A percentile compares a stretch with the other conserved stretches of the same genome.
phyloP scores from a whole-genome alignment of 116 monocot species.

The Posidonia oceanica region DNA sequence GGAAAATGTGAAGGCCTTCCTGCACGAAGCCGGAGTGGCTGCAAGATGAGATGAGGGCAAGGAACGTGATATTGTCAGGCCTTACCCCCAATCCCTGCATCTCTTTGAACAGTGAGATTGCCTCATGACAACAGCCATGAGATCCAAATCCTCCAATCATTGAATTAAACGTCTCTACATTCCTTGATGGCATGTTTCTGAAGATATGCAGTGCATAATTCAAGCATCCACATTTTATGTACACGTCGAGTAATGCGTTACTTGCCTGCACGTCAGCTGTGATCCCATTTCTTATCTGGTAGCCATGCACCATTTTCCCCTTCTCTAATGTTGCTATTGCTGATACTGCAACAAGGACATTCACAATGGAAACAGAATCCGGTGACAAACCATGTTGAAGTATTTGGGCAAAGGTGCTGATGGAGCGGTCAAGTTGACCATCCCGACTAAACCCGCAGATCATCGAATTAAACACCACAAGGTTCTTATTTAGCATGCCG shows the following conservation, averaged over 20 bases:
- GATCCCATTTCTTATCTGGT: conserved; percentile 26
- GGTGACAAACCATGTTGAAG: conserved; percentile 13
- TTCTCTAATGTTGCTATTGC: conserved; percentile 15
- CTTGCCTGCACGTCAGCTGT: conserved; percentile 7
- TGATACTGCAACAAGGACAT: conserved; percentile 23
- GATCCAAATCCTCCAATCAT: conserved; percentile 41
- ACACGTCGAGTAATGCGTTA: conserved; percentile 48
- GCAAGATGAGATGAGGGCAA: conserved; percentile 37
- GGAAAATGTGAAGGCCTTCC: conserved; percentile 19
- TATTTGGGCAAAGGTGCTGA: conserved; percentile 18
- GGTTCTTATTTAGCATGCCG: conserved; percentile 15
- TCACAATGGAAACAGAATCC: conserved; percentile 31
- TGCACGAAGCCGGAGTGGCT: conserved; percentile 36
- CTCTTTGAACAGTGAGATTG: conserved; percentile 31
- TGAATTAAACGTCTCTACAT: conserved; percentile 27
- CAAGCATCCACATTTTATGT: conserved; percentile 38
- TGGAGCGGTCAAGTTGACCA: conserved; percentile 15
- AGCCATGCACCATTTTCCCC: conserved; percentile 41
- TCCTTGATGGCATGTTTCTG: conserved; percentile 14
- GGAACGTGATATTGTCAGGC: conserved; percentile 39
- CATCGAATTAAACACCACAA: conserved; percentile 45
- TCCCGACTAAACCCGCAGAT: conserved; percentile 22
- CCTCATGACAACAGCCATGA: conserved; percentile 23
- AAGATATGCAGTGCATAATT: conserved; percentile 23
- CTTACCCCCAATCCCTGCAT: conserved; percentile 12